These are phyloP conservation scores for Coccomyxa sp. DNA, from an alignment of 139 green algal genomes.

Conservation along the genomic window DNA sequence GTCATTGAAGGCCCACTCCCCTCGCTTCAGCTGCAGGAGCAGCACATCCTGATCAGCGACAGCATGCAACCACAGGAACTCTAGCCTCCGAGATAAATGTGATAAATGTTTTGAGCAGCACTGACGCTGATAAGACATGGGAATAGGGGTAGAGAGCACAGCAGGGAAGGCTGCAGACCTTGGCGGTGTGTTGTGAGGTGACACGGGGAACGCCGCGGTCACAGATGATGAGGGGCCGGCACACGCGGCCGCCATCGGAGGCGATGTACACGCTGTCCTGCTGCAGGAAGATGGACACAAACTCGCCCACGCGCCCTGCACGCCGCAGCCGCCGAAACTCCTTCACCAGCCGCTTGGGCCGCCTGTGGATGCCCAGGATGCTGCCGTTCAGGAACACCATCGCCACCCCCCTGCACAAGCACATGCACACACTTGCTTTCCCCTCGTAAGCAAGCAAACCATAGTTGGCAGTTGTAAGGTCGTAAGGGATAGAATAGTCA, in stretches of 20 bases:
- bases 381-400: conserved; percentile 93
- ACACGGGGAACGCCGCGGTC: conserved; percentile 82
- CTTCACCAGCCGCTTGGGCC: conserved; percentile 47
- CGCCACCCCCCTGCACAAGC: conserved; percentile 26
- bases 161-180: neutral
- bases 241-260: conserved; percentile 67
- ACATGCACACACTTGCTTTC: neutral
- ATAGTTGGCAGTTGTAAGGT: neutral
- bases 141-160: too few relatives aligned
- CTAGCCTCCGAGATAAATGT: neutral
- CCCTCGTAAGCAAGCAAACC: neutral
- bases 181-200: conserved; percentile 64
- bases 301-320: conserved; percentile 73
- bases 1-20: conserved; percentile 72
- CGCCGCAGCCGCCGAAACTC: conserved; percentile 65
- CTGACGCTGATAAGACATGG: too few relatives aligned
- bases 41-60: neutral
- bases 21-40: conserved; percentile 23
- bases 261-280: conserved; percentile 21
- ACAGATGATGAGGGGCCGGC: conserved; percentile 96
- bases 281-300: conserved; percentile 80
- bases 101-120: too few relatives aligned
- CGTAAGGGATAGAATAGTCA: too few relatives aligned
- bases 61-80: neutral
- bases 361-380: conserved; percentile 79